phyloP scores from a whole-genome alignment of 2,329 filamentous ascomycete genomes.

The Diplodia mutila region DNA sequence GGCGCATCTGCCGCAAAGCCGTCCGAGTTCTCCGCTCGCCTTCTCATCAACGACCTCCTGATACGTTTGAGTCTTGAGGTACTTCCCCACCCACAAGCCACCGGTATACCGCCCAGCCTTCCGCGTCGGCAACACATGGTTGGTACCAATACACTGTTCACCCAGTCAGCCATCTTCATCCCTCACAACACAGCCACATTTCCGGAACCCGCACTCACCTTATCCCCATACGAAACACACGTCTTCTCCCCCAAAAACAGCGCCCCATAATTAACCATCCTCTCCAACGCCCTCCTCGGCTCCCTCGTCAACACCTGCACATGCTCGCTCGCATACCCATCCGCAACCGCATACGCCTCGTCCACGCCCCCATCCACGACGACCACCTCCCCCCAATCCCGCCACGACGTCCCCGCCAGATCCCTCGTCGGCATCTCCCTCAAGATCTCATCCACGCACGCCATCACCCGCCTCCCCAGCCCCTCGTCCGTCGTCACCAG shows the following conservation, averaged over 20 bases:
- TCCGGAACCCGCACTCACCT: constrained; percentile 38
- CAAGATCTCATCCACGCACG: constrained; percentile 24
- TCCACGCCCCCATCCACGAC: constrained; percentile 47
- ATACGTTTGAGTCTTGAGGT: constrained; percentile 57
- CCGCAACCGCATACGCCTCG: constrained; percentile 51
- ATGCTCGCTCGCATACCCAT: constrained; percentile 56
- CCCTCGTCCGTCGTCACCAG: constrained; percentile 53
- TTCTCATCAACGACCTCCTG: constrained; percentile 52
- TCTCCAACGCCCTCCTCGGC: constrained; percentile 54
- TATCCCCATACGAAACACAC: constrained; percentile 59
- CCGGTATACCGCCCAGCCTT: constrained; percentile 56
- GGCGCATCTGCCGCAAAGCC: constrained; percentile 54
- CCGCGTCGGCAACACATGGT: constrained; percentile 58
- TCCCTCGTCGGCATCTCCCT: constrained; percentile 25
- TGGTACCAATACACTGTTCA: constrained; percentile 56
- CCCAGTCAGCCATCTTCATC: not conserved
- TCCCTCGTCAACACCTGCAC: constrained; percentile 55
- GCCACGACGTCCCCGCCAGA: constrained; percentile 24
- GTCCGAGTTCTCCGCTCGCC: constrained; percentile 54
- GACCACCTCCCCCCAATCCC: constrained; percentile 51
- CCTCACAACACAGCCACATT: too few species aligned
- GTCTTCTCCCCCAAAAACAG: constrained; percentile 58
- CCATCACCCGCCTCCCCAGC: constrained; percentile 24
- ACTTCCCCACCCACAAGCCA: constrained; percentile 61
- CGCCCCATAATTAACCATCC: constrained; percentile 57